Percentiles rank a stretch among this genome's conserved stretches.
Conservation (phyloP, 169 alveolate genomes). For the Eimeria acervulina region DNA sequence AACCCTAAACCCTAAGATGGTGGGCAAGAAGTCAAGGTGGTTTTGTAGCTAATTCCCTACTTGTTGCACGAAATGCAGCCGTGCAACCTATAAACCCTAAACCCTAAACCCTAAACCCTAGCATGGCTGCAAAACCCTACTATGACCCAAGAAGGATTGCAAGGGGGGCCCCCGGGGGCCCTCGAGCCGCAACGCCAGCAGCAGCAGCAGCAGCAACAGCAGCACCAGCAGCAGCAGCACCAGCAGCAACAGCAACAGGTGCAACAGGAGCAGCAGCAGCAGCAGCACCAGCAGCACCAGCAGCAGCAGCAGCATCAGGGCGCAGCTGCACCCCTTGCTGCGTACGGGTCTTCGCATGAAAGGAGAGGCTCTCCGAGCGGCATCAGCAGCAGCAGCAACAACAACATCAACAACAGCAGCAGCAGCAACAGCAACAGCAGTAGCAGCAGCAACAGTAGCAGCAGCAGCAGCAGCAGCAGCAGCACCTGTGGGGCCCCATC, state of each 20-base stretch:
- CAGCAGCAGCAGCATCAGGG: too few species aligned
- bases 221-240: background rate
- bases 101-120: constrained; percentile 4
- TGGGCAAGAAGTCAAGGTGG: background rate
- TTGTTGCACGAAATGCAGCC: too few species aligned
- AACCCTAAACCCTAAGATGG: background rate
- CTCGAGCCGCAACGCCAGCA: background rate
- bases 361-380: background rate
- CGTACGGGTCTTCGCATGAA: background rate
- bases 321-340: constrained; percentile 16
- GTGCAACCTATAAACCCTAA: background rate
- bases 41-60: too few species aligned
- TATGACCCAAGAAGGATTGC: background rate
- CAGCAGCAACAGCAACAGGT: background rate
- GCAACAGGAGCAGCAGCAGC: constrained; percentile 15
- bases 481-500: constrained; percentile 13
- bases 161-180: constrained; percentile 19
- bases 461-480: constrained; percentile 7
- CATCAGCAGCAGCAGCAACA: background rate
- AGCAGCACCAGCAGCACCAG: constrained; percentile 21
- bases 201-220: background rate
- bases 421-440: background rate
- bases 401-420: background rate
- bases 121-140: background rate
- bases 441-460: background rate